Base-by-base conservation (phyloP, 495 filamentous ascomycete species). In the Podospora appendiculata region DNA sequence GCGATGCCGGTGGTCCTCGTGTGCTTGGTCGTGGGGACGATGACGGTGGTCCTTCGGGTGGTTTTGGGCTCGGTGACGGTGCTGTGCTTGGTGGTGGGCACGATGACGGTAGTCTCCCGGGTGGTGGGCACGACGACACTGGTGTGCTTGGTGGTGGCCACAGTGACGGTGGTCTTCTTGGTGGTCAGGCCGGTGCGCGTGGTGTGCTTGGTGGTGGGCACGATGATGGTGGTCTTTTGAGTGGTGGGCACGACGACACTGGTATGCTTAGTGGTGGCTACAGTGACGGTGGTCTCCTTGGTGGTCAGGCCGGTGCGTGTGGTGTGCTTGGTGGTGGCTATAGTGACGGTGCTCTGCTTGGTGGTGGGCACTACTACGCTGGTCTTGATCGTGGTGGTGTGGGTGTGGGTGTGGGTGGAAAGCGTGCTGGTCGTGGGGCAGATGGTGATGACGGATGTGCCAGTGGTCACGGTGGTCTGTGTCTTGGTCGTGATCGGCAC, bases 381-480 rank as follows among this genome's bases (percentile, higher is more conserved):
- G 12, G 41, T n/a, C 7, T 25, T 2, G 13, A n/a, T 14, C 14
- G 40, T 44, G 32, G 40, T 18, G 13, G 12, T 38, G 41, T 8
- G 16, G n/a, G 16, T 38, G 41, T 8, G 16, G n/a, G 16, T 40
- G 4, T 32, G 8, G 16, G 33, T 45, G 32, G 33, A 25, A 14
- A 16, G n/a, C 34, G n/a, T 8, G 10, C 32, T 47, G 16, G 44
- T 8, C 25, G 44, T n/a, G 25, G 46, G 52, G 52, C 52, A 54
- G 46, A 51, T 38, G 35, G 53, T 55, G 17, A 50, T 16, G 32
- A 51, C 36, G 8, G 47, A 33, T 0, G 53, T 41, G 17, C 33
- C 42, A n/a, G 46, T 47, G 33, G 48, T 51, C 16, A 40, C 41
- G 13, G 39, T 55, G 41, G 47, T 48, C 41, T 50, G 40, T 16